Evolutionary conservation across 257 asterid species (phyloP).

Genomic region (Echium plantagineum): DNA sequence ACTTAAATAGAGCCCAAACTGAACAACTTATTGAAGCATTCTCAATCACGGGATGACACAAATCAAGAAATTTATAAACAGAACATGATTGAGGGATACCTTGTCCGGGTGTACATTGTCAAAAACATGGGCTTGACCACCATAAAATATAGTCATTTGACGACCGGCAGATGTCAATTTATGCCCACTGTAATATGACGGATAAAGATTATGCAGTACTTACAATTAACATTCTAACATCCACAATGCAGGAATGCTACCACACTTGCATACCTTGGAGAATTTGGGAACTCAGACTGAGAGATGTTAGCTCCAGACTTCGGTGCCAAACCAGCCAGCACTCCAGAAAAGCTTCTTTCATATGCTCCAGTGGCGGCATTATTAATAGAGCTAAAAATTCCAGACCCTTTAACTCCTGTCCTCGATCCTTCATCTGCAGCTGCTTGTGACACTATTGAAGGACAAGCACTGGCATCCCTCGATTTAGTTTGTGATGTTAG

Average conservation of each 20-base stretch:
- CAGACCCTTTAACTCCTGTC: conserved; percentile 83
- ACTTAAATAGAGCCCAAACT: not conserved
- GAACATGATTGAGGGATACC: conserved; percentile 29
- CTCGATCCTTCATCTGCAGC: conserved; percentile 98
- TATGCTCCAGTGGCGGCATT: conserved; percentile 35
- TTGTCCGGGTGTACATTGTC: conserved; percentile 81
- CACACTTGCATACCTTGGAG: conserved; percentile 37
- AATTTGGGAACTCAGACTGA: conserved; percentile 51
- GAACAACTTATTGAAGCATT: not conserved
- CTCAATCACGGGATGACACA: not conserved
- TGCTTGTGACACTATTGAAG: conserved; percentile 47
- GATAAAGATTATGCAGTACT: not conserved
- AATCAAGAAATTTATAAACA: not conserved
- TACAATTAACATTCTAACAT: not conserved
- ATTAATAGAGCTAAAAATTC: conserved; percentile 53
- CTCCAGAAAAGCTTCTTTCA: conserved; percentile 61
- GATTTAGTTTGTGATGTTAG: conserved; percentile 49
- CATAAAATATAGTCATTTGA: conserved; percentile 91
- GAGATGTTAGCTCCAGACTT: conserved; percentile 34
- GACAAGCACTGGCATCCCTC: conserved; percentile 44
- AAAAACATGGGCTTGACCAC: conserved; percentile 93
- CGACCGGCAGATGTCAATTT: conserved; percentile 41
- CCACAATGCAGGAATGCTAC: not conserved
- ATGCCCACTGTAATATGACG: conserved; percentile 41
- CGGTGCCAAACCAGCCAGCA: conserved; percentile 43